Conservation (phyloP, 1,284 basidiomycete species). For the Rhodotorula sp. region DNA sequence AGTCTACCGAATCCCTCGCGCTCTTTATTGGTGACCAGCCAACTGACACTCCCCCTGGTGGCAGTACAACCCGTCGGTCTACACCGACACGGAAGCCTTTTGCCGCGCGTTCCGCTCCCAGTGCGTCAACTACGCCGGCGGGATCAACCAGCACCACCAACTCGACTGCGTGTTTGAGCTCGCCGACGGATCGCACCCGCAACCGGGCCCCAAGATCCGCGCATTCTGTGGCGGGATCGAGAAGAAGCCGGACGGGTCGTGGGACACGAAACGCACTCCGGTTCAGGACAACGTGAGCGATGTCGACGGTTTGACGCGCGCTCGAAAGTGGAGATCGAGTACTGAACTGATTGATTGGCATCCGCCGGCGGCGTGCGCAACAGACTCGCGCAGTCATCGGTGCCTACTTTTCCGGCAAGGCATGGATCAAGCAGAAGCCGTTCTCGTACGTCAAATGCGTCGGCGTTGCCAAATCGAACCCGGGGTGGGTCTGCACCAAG, state of each 20-base stretch:
- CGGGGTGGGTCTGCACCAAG: neutral
- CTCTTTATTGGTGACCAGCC: neutral
- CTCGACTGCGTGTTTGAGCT: constrained; percentile 20
- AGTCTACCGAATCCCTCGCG: neutral
- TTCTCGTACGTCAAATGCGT: neutral
- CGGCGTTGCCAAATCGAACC: neutral
- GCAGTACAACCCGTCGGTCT: constrained; percentile 8
- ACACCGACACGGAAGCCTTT: constrained; percentile 12
- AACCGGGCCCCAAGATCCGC: constrained; percentile 10
- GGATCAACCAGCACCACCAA: constrained; percentile 17
- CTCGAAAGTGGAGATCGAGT: too few relatives aligned
- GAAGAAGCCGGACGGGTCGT: constrained; percentile 20
- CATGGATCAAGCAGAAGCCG: constrained; percentile 1
- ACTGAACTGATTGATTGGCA: neutral
- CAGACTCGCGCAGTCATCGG: constrained; percentile 1
- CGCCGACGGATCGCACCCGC: constrained; percentile 3
- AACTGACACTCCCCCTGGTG: neutral
- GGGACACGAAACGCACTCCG: constrained; percentile 6
- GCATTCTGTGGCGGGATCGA: constrained; percentile 23
- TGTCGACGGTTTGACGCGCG: neutral
- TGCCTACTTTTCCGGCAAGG: neutral
- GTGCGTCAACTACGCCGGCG: constrained; percentile 17
- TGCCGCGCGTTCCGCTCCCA: constrained; percentile 16
- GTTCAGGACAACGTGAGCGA: constrained; percentile 11
- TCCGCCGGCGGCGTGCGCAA: neutral